Percentiles rank a stretch among this genome's conserved stretches.
These are phyloP conservation scores for Diatrype stigma DNA, from an alignment of 2,329 filamentous ascomycete species.

Conservation along the genomic window DNA sequence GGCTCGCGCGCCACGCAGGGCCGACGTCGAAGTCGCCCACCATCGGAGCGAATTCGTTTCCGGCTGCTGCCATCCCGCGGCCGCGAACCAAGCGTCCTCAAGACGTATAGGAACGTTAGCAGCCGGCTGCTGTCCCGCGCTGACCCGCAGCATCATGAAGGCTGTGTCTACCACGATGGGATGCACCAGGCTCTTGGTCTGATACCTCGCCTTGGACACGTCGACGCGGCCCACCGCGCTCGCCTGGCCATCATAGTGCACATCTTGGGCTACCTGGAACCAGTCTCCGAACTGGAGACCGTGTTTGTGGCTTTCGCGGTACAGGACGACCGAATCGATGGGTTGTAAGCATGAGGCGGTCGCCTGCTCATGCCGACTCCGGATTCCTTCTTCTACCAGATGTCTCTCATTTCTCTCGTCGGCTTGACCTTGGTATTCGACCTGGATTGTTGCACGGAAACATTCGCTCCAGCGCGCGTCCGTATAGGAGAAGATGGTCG, in stretches of 20 bases:
- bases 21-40: constrained; percentile 3
- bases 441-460: constrained; percentile 14
- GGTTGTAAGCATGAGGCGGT: constrained; percentile 14
- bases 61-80: constrained; percentile 20
- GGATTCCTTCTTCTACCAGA: constrained; percentile 6
- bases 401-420: constrained; percentile 10
- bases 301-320: constrained; percentile 21
- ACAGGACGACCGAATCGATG: constrained; percentile 25
- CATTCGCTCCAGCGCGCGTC: constrained; percentile 15
- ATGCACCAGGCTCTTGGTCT: constrained; percentile 28
- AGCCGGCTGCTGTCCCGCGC: not conserved
- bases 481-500: constrained; percentile 12
- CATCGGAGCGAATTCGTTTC: constrained; percentile 11
- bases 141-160: constrained; percentile 27
- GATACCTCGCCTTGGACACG: constrained; percentile 7
- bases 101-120: constrained; percentile 20
- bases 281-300: constrained; percentile 27
- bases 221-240: constrained; percentile 20
- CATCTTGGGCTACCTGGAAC: constrained; percentile 26
- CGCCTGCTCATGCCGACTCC: constrained; percentile 10
- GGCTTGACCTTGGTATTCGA: constrained; percentile 8
- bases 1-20: not conserved
- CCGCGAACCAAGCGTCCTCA: constrained; percentile 21
- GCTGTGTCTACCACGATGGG: constrained; percentile 33
- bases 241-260: constrained; percentile 23